Base-by-base conservation (phyloP, 176 grass and related monocot species). In the Leersia perrieri region DNA sequence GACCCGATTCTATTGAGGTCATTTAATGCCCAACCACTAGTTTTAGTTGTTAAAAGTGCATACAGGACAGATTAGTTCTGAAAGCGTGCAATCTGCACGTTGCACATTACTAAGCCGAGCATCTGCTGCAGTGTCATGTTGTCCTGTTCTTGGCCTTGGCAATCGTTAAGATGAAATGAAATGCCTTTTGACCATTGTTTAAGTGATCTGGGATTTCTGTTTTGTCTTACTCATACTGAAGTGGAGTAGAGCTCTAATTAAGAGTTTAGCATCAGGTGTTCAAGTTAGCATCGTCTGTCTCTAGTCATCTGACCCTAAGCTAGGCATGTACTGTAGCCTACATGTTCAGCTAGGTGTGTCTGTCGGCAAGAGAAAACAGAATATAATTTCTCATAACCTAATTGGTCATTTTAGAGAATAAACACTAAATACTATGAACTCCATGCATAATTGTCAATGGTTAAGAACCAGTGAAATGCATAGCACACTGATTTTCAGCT, bases 21-120 rank as follows among this genome's bases (percentile, higher is more conserved):
- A 90, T 90, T 89, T 78, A 90, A 63, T 32, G 75, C 70, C 51
- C 49, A 80, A 74, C 71, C 62, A 80, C 28, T 79, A 60, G 38
- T 69, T 69, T 80, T 79, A 51, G 9, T 10, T 12, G 49, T 67
- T 69, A 82, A 86, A 49, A 77, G 61, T 84, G 36, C 47, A 79
- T 8, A 33, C 33, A 31, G 5, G 36, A 14, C 29, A 83, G 23
- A 60, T 5, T 57, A 67, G 31, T 55, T 75, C 57, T 41, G 20
- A 66, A 55, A 73, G 34, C 7, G 18, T 57, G 67, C 68, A 18
- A 60, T 20, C 2, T 75, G 20, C 33, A 66, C 36, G 33, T 9
- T 75, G 20, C 31, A 51, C 33, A 40, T 18, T 28, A 25, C 8
- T 2, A 41, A 41, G 11, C 30, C 3, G 0, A 68, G 62, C 41